A percentile compares a stretch with the other conserved stretches of the same genome.
Conservation (phyloP, 306 rosid genomes). For the Calophaca sinica region DNA sequence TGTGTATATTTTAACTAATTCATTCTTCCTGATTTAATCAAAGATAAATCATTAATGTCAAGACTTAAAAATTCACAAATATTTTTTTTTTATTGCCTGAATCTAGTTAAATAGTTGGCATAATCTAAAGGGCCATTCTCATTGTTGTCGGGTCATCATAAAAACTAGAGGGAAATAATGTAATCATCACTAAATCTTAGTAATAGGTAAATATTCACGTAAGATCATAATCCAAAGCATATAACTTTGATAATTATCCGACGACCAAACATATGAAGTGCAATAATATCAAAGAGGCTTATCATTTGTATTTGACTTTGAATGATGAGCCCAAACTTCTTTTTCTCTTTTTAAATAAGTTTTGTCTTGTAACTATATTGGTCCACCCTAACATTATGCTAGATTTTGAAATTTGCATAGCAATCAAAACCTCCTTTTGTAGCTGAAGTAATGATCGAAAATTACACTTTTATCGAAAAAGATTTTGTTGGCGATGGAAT, state of each 20-base stretch:
- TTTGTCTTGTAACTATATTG: slow-evolving; percentile 43
- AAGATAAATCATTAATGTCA: not conserved
- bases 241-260: slow-evolving; percentile 37
- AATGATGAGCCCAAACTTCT: slow-evolving; percentile 48
- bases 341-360: slow-evolving; percentile 39
- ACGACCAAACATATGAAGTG: slow-evolving; percentile 45
- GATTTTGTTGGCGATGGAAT: slow-evolving; percentile 2
- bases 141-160: slow-evolving; percentile 14
- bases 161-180: slow-evolving; percentile 17
- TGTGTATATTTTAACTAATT: no score
- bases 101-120: not conserved
- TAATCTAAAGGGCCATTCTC: slow-evolving; percentile 4
- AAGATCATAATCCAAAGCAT: slow-evolving; percentile 37
- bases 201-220: slow-evolving; percentile 25
- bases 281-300: slow-evolving; percentile 45
- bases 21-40: not conserved
- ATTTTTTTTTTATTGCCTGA: not conserved
- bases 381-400: slow-evolving; percentile 42
- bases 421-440: slow-evolving; percentile 50
- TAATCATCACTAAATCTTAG: slow-evolving; percentile 7
- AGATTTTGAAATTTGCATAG: slow-evolving; percentile 45
- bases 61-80: not conserved
- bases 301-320: slow-evolving; percentile 54
- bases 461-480: slow-evolving; percentile 21
- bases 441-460: slow-evolving; percentile 37